Evolutionary conservation across 2,329 filamentous ascomycete species (phyloP), one percentile per base, ranked within the genome.

Genomic region (Pestalotiopsis fici): DNA sequence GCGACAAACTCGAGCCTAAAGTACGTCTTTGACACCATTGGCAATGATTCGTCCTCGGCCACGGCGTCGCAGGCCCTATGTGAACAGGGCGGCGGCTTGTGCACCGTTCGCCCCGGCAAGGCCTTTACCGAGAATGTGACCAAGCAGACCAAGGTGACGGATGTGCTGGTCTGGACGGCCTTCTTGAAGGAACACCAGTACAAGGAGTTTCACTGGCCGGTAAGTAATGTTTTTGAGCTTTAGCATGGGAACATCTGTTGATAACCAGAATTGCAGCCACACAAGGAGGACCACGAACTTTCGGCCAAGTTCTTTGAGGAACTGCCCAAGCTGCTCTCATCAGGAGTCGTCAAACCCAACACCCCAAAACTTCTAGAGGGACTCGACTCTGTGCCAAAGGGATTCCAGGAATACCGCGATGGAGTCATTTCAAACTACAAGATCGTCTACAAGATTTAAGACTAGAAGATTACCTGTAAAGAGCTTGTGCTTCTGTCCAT

Each of bases 161-260:
- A 62, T 13, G 59, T 62, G n/a, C 25, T 62, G 4, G 59, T 62
- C 37, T 62, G 35, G 35, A 62, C 59, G 2, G 59, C 59, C 2
- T 62, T 62, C n/a, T 21, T 62, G 7, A 62, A 62, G 37, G 59
- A 62, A 13, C 59, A 62, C 25, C 18, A 18, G 4, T 62, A 62
- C 13, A 21, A 35, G n/a, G 23, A 62, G n/a, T 47, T 62, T n/a
- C 43, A 37, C 35, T 62, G 59, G 59, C 59, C 59, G 4, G 59
- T 62, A 62, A 28, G 59, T 62, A 6, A 35, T 35, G 6, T n/a
- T 35, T 35, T 11, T 11, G 11, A 35, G 2, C 7, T 11, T 35
- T 35, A 35, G 11, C 31, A 11, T 35, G 6, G 11, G 6, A 35
- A 15, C 9, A 6, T 15, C 9, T n/a, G 2, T 54, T 54, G 15